Conservation (phyloP, 2,329 filamentous ascomycete genomes). For the Thielaviopsis cerberus region DNA sequence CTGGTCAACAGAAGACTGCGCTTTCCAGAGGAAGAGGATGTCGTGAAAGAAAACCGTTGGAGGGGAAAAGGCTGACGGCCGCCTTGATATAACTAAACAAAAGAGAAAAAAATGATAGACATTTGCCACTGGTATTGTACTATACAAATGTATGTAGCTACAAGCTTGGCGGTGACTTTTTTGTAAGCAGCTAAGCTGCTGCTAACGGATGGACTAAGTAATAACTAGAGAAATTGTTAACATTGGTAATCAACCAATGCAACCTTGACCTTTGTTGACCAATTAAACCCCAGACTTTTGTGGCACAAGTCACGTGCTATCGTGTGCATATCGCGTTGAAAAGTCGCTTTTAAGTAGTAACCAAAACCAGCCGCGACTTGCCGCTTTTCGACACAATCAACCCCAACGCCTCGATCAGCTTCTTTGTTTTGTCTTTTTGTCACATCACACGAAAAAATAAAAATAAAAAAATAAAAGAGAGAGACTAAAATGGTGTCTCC, state of each 20-base stretch:
- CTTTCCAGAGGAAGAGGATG: no score
- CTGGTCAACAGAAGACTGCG: no score
- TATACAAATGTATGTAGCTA: neutral
- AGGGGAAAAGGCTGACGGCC: neutral
- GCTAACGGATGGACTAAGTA: neutral
- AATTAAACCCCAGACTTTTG: neutral
- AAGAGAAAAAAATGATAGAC: neutral
- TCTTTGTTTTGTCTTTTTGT: neutral
- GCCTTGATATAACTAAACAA: neutral
- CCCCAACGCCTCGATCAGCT: neutral
- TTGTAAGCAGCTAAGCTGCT: neutral
- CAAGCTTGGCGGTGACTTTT: neutral
- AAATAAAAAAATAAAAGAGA: no score
- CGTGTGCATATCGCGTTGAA: neutral
- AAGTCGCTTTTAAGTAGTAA: no score
- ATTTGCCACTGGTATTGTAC: neutral
- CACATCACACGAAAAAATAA: no score
- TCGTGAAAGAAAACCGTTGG: neutral
- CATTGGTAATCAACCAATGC: neutral
- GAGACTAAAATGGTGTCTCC: constrained; percentile 1
- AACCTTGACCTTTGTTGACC: neutral
- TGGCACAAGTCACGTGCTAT: neutral
- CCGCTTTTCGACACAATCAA: neutral
- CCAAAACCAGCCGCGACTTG: neutral
- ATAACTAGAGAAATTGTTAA: neutral